A percentile compares a stretch with the other conserved stretches of the same genome.
Evolutionary conservation across 2,329 filamentous ascomycete species (phyloP).

Genomic region (Exophiala xenobiotica): DNA sequence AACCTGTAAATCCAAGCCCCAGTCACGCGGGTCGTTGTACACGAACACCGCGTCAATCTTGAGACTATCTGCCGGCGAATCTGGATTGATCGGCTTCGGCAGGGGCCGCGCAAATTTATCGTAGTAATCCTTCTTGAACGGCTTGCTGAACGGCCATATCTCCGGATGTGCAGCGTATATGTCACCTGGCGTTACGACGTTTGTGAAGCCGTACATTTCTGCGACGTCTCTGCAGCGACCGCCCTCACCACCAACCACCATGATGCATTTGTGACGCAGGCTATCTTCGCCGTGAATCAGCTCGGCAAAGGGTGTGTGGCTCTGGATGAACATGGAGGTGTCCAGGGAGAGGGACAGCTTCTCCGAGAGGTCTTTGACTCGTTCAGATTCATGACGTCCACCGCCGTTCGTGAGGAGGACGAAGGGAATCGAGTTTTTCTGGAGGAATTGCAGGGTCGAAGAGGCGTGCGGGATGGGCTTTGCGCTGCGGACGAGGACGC

Average conservation of each 20-base stretch:
- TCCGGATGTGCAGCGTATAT: slow-evolving; percentile 71
- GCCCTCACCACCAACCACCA: slow-evolving; percentile 71
- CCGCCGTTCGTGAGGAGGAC: slow-evolving; percentile 96
- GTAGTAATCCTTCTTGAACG: slow-evolving; percentile 63
- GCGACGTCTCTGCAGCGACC: slow-evolving; percentile 71
- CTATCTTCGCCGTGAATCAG: slow-evolving; percentile 59
- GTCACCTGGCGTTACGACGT: slow-evolving; percentile 82
- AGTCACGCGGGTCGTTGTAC: slow-evolving; percentile 94
- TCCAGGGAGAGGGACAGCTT: slow-evolving; percentile 64
- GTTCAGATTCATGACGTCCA: slow-evolving; percentile 74
- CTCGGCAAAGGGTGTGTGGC: slow-evolving; percentile 83
- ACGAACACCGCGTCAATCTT: slow-evolving; percentile 90
- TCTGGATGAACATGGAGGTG: slow-evolving; percentile 75
- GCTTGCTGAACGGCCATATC: slow-evolving; percentile 79
- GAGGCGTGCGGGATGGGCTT: slow-evolving; percentile 76
- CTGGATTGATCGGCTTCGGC: slow-evolving; percentile 42
- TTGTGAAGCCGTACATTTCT: slow-evolving; percentile 72
- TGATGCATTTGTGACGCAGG: slow-evolving; percentile 63
- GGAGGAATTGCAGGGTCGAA: slow-evolving; percentile 70
- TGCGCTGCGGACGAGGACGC: slow-evolving; percentile 83
- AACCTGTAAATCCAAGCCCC: slow-evolving; percentile 85
- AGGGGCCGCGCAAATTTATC: slow-evolving; percentile 39
- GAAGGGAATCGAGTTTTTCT: slow-evolving; percentile 76
- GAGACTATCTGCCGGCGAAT: slow-evolving; percentile 49
- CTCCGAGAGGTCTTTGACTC: slow-evolving; percentile 67